Evolutionary conservation across 2,329 filamentous ascomycete genomes (phyloP), one percentile per base, ranked within the genome.

Genomic region (Trichoderma polysporum): DNA sequence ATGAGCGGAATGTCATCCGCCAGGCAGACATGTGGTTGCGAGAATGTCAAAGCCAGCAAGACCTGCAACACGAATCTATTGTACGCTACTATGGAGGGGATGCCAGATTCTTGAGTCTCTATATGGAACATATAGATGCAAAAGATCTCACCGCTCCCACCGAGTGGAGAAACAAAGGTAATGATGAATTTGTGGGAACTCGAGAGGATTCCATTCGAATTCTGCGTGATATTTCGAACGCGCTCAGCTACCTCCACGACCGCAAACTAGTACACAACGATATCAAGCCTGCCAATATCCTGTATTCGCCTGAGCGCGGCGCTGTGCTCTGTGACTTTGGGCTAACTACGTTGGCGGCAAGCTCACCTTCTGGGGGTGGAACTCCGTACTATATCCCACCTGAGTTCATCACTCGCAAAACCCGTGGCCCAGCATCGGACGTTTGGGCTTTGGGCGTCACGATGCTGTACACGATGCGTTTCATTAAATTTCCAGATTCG

Each of bases 321-420:
- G 86, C 85, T 37, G 84, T 88, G 2, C 81, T 88, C 33, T 88
- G 86, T 74, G 86, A 88, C 74, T 86, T 88, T 74, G 86, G 86
- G 13, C 77, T 88, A 50, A 85, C 85, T 9, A 86, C 85, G 2
- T 76, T 76, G 33, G 79, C 79, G 22, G 76, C 74, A 64, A 82
- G 81, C 68, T 79, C 82, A 4, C 79, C 81, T 13, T 82, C 80
- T 2, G 81, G 80, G 9, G 86, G 86, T 29, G 86, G 86, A 58
- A 88, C 86, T 15, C 86, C 86, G 13, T 88, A 86, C 76, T 88
- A 88, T 72, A 81, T 88, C 22, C 85, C 86, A 1, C 86, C 86
- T 25, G 86, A 88, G 74, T 88, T 86, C 73, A 86, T 88, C 68
- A 84, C 82, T 13, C 77, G 80, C 61, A 85, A 83, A 73, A 78